phyloP scores from a whole-genome alignment of 2,329 filamentous ascomycete species.

The Penicillium carneum region DNA sequence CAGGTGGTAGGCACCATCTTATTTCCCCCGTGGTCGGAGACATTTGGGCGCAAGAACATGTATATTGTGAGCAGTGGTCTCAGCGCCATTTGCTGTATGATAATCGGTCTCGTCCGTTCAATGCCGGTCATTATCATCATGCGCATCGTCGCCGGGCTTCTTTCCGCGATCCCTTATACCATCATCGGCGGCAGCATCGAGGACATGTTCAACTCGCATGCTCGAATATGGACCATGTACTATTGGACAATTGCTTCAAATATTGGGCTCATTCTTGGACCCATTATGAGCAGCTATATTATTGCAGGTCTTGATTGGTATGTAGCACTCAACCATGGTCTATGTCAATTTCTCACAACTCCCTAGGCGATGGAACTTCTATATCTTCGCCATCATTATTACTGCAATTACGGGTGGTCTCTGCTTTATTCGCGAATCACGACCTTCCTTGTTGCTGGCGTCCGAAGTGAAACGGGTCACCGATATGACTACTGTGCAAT shows the following conservation, averaged over 20 bases:
- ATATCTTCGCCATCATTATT: slow-evolving; percentile 52
- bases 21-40: slow-evolving; percentile 49
- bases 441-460: slow-evolving; percentile 55
- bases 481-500: slow-evolving; percentile 30
- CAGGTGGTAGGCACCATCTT: slow-evolving; percentile 46
- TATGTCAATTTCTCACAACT: not conserved
- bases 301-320: slow-evolving; percentile 50
- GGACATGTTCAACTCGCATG: slow-evolving; percentile 57
- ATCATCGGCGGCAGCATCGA: slow-evolving; percentile 59
- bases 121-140: slow-evolving; percentile 51
- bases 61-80: slow-evolving; percentile 44
- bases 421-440: slow-evolving; percentile 53
- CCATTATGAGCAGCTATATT: slow-evolving; percentile 55
- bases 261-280: slow-evolving; percentile 54
- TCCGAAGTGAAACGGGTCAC: slow-evolving; percentile 42
- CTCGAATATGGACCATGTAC: slow-evolving; percentile 58
- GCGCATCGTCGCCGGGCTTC: slow-evolving; percentile 54
- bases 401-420: slow-evolving; percentile 46
- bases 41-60: slow-evolving; percentile 49
- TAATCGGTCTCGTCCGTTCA: slow-evolving; percentile 50
- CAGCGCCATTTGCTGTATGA: slow-evolving; percentile 44
- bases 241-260: slow-evolving; percentile 56
- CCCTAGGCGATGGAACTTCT: slow-evolving; percentile 56
- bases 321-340: slow-evolving; percentile 1
- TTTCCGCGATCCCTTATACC: slow-evolving; percentile 58